These are phyloP conservation scores for Tirmania nivea DNA, from an alignment of 495 filamentous ascomycete species.

Conservation along the genomic window DNA sequence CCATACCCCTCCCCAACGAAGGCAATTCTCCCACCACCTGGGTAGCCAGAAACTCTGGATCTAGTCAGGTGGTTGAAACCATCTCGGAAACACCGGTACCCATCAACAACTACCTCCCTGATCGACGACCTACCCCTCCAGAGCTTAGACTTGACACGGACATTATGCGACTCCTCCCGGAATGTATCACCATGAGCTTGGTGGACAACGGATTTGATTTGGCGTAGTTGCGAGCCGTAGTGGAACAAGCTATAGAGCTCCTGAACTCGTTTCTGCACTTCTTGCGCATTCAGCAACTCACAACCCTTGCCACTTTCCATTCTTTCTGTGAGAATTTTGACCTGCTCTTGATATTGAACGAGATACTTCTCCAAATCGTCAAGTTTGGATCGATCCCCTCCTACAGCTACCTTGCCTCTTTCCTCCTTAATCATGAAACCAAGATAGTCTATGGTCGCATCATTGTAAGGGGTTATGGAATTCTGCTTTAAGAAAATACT, in stretches of 20 bases:
- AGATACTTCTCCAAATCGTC: neutral
- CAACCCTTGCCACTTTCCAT: neutral
- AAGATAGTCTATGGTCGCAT: constrained; percentile 23
- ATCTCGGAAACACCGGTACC: too few relatives aligned
- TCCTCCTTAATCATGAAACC: constrained; percentile 21
- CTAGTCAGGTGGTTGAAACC: too few relatives aligned
- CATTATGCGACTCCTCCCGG: neutral
- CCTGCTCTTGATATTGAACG: neutral
- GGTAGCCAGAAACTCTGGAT: too few relatives aligned
- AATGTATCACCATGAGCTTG: neutral
- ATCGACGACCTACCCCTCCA: neutral
- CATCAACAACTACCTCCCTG: neutral
- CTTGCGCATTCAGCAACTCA: neutral
- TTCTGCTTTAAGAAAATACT: constrained; percentile 22
- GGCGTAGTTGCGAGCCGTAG: neutral
- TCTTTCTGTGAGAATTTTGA: neutral
- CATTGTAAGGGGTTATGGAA: constrained; percentile 22
- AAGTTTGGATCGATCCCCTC: neutral
- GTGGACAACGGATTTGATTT: neutral
- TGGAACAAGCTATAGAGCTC: neutral
- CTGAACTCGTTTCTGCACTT: neutral
- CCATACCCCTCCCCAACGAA: too few relatives aligned
- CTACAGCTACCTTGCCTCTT: constrained; percentile 5
- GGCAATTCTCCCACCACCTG: too few relatives aligned
- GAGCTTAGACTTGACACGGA: neutral